Conservation (phyloP, 2,329 filamentous ascomycete genomes). For the Aureobasidium leucospermi region DNA sequence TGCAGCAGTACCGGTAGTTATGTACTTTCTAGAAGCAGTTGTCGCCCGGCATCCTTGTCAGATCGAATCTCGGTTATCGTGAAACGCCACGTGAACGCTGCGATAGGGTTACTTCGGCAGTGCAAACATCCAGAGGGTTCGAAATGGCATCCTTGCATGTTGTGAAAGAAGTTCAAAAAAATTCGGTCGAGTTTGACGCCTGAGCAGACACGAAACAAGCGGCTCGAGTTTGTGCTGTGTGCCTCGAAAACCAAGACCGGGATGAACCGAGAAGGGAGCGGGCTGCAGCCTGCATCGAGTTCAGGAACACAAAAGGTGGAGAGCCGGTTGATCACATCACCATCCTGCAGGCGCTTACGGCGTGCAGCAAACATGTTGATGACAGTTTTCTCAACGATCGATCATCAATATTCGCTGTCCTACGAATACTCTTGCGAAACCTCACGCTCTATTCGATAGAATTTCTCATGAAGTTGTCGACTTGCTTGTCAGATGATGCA, state of each 20-base stretch:
- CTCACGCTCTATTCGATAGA: too few relatives aligned
- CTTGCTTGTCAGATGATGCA: background rate
- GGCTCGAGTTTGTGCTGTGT: background rate
- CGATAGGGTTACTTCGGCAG: background rate
- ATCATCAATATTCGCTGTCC: too few relatives aligned
- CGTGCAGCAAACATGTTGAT: background rate
- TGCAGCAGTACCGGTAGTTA: background rate
- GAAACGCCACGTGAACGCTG: background rate
- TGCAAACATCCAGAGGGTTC: background rate
- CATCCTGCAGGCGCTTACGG: background rate
- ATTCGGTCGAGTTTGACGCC: background rate
- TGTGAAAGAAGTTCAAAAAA: background rate
- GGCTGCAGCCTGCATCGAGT: background rate
- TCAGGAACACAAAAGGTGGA: conserved; percentile 3
- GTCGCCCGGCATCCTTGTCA: background rate
- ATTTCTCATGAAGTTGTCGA: too few relatives aligned
- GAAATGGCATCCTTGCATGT: background rate
- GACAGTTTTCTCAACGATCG: background rate
- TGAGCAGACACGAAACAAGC: conserved; percentile 2
- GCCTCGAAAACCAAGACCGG: background rate
- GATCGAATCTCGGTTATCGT: conserved; percentile 1
- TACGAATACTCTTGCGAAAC: too few relatives aligned
- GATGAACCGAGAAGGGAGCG: background rate
- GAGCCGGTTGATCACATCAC: conserved; percentile 4
- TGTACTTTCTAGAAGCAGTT: background rate